Conservation (phyloP, 768 basidiomycete genomes). For the Favolaschia claudopus region DNA sequence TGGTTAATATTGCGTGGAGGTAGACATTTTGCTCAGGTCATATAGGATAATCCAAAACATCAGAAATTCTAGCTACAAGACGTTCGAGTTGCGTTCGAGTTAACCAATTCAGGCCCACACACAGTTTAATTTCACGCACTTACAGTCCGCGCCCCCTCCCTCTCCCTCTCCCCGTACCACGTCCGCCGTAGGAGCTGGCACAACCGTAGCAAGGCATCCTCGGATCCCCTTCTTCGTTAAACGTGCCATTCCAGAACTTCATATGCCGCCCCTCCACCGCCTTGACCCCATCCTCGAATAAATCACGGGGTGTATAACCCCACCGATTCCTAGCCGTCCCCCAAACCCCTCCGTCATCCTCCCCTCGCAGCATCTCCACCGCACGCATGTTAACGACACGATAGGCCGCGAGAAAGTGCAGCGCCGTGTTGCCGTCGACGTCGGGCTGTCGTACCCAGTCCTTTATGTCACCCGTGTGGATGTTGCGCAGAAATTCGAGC, state of each 20-base stretch:
- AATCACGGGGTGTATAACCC: constrained; percentile 2
- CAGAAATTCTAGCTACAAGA: too few relatives aligned
- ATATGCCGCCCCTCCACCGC: constrained; percentile 4
- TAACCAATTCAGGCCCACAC: too few relatives aligned
- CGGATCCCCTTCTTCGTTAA: neutral
- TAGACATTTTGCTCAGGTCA: too few relatives aligned
- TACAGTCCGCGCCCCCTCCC: constrained; percentile 4
- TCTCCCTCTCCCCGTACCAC: neutral
- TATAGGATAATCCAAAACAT: too few relatives aligned
- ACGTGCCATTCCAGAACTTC: constrained; percentile 1
- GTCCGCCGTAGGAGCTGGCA: too few relatives aligned
- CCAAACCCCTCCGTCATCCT: neutral
- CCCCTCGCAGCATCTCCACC: constrained; percentile 2
- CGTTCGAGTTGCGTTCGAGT: too few relatives aligned
- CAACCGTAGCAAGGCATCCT: constrained; percentile 9
- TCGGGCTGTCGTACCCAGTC: neutral
- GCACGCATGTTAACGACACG: constrained; percentile 3
- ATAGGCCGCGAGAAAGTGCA: constrained; percentile 8
- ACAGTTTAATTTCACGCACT: too few relatives aligned
- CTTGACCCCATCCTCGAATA: neutral
- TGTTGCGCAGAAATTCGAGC: neutral
- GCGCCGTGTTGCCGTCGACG: constrained; percentile 10
- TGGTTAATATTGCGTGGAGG: too few relatives aligned
- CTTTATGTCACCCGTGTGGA: neutral
- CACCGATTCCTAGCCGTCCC: constrained; percentile 9